Conservation (phyloP, 108 stramenopile species). For the Chaetoceros tenuissimus region DNA sequence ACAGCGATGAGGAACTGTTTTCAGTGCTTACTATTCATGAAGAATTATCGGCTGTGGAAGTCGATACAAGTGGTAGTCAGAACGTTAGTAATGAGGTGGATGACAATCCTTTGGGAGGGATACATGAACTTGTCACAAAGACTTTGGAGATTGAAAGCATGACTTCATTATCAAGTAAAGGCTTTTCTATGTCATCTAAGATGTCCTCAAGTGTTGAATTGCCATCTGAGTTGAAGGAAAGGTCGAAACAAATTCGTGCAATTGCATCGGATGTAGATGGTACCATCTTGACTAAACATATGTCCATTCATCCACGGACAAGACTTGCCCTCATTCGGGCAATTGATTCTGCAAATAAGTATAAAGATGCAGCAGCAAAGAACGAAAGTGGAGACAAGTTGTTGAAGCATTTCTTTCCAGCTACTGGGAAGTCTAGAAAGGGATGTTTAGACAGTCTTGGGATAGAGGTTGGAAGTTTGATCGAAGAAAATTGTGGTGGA, state of each 20-base stretch:
- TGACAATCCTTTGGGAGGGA: slow-evolving; percentile 9
- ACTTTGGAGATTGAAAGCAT: not conserved
- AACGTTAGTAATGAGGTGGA: slow-evolving; percentile 4
- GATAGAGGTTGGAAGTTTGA: slow-evolving; percentile 15
- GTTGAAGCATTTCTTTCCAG: slow-evolving; percentile 64
- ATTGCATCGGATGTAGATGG: slow-evolving; percentile 89
- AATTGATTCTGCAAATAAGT: slow-evolving; percentile 20
- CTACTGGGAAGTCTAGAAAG: slow-evolving; percentile 76
- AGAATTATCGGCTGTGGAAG: slow-evolving; percentile 23
- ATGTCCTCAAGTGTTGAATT: not conserved
- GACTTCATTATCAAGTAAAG: not conserved
- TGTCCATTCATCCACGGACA: slow-evolving; percentile 62
- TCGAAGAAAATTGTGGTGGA: slow-evolving; percentile 14
- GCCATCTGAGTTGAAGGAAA: slow-evolving; percentile 5
- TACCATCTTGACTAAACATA: slow-evolving; percentile 54
- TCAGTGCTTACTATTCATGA: slow-evolving; percentile 46
- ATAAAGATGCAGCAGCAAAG: slow-evolving; percentile 1
- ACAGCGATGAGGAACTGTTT: slow-evolving; percentile 58
- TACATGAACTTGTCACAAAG: slow-evolving; percentile 5
- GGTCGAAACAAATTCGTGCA: slow-evolving; percentile 24
- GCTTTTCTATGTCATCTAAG: not conserved
- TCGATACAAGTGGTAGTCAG: not conserved
- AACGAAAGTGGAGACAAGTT: slow-evolving; percentile 2
- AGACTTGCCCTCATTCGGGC: slow-evolving; percentile 38
- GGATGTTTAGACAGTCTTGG: slow-evolving; percentile 67